These are phyloP conservation scores for Dactylellina drechsleri DNA, from an alignment of 2,329 filamentous ascomycete genomes.

Conservation along the genomic window DNA sequence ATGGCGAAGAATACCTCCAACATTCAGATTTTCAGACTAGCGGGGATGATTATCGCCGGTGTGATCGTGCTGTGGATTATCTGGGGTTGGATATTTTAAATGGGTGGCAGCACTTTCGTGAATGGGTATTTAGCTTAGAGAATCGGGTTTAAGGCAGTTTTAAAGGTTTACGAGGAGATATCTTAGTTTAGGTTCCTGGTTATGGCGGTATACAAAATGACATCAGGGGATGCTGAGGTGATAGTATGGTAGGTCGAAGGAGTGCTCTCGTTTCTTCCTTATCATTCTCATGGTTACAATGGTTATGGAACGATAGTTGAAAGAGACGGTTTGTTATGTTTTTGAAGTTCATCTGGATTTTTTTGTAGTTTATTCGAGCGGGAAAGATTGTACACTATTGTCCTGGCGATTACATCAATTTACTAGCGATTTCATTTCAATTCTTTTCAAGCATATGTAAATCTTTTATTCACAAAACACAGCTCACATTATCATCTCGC, in stretches of 20 bases:
- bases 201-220: no score
- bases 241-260: no score
- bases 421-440: slow-evolving; percentile 20
- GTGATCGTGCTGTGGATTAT: slow-evolving; percentile 82
- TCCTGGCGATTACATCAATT: slow-evolving; percentile 5
- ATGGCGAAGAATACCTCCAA: slow-evolving; percentile 94
- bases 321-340: no score
- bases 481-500: background rate
- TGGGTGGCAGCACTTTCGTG: background rate
- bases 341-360: background rate
- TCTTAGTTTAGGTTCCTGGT: no score
- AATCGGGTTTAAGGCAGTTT: no score
- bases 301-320: no score
- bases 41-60: slow-evolving; percentile 78
- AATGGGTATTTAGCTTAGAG: background rate
- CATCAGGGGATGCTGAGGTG: no score
- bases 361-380: slow-evolving; percentile 2
- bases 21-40: slow-evolving; percentile 87
- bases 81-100: slow-evolving; percentile 71
- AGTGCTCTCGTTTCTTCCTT: no score
- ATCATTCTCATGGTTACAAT: no score
- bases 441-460: background rate
- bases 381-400: slow-evolving; percentile 34
- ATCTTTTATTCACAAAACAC: slow-evolving; percentile 12
- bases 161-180: no score